Evolutionary conservation across 1,284 basidiomycete genomes (phyloP), one percentile per base, ranked within the genome.

Genomic region (Malassezia equina): DNA sequence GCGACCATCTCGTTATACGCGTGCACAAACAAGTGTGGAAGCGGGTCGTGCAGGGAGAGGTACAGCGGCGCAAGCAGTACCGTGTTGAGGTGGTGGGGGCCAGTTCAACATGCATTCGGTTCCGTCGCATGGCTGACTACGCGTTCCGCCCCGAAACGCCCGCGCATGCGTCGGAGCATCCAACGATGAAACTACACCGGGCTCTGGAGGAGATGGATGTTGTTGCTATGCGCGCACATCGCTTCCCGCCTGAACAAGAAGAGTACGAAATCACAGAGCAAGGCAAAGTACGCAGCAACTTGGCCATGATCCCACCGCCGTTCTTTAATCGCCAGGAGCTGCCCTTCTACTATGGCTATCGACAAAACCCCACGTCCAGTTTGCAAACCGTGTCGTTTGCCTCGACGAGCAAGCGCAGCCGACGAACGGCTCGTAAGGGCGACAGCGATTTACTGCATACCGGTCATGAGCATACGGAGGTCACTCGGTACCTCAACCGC

Each of bases 61-160:
- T 15, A 1, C 47, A 55, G 32, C 23, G 31, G 32, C 33, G 36
- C 15, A 46, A 47, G 29, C 62, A 79, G 24, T 96, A 88, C 74
- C 85, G 81, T 1, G 80, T 85, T 5, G 82, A 88, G 60, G 80
- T 85, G 0, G 74, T 88, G 0, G 93, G 91, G 0, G 76, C 84
- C 13, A 80, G 87, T 19, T 79, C 83, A 1, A 88, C 86, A 76
- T 89, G 89, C 0, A 84, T 85, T 33, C 81, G 93, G 39, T 96
- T 96, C 77, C 81, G 90, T 2, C 52, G 55, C 40, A 69, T 71
- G 69, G 66, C 69, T 15, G 70, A 73, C 52, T 73, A 65, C 54
- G 62, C 61, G 3, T 73, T 61, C 41, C 59, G 64, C 33, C 70
- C 70, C 2, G 41, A 58, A 7, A 19, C 60, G 39, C 47, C 50